Conservation (phyloP, 192 early-diverging fungal genomes). For the Backusella australiensis region DNA sequence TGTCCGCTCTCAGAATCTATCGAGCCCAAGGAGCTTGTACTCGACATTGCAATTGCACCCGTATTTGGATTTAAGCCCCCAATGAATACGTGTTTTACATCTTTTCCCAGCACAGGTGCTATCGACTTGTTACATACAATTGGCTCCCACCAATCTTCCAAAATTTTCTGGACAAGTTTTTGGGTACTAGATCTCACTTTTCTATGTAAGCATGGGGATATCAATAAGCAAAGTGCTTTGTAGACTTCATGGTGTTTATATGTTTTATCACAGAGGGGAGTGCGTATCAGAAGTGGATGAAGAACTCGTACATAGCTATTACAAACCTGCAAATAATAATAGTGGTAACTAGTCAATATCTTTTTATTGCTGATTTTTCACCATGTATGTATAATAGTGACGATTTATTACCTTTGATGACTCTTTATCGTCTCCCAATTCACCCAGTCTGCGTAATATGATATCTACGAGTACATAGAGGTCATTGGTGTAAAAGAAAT, state of each 20-base stretch:
- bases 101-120: conserved; percentile 19
- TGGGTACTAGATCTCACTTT: conserved; percentile 42
- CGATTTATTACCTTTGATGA: conserved; percentile 9
- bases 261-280: conserved; percentile 34
- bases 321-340: conserved; percentile 40
- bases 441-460: conserved; percentile 72
- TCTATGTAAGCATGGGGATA: conserved; percentile 31
- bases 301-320: conserved; percentile 67
- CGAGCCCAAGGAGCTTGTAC: background rate
- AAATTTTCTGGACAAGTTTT: conserved; percentile 42
- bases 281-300: conserved; percentile 62
- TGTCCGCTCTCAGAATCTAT: background rate
- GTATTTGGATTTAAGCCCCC: background rate
- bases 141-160: conserved; percentile 47
- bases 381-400: background rate
- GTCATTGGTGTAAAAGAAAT: conserved; percentile 92
- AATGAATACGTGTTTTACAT: conserved; percentile 17
- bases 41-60: background rate
- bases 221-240: conserved; percentile 37
- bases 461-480: conserved; percentile 85
- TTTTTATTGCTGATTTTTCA: background rate
- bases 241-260: conserved; percentile 54
- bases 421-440: conserved; percentile 47
- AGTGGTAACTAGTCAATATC: background rate
- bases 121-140: conserved; percentile 23